Conservation (phyloP, 139 green algal species). For the Chlorella sorokiniana region DNA sequence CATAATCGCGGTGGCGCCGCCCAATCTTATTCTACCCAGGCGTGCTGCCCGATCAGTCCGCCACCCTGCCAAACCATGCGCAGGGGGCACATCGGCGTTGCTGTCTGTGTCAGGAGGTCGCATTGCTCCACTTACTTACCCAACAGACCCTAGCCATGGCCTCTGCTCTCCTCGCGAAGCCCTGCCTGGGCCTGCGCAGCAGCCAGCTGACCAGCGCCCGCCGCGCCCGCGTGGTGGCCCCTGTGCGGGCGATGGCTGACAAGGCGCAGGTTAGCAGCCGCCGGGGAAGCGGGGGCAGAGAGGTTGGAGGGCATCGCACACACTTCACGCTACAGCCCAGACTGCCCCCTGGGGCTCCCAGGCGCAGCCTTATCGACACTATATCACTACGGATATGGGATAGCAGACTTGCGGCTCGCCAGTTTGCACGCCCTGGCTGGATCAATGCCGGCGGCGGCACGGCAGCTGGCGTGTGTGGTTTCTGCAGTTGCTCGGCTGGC, state of each 20-base stretch:
- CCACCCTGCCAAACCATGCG: too few species aligned
- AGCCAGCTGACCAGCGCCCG: not conserved
- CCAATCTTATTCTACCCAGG: too few species aligned
- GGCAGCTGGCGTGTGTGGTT: not conserved
- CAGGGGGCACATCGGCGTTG: not conserved
- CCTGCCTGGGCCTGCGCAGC: constrained; percentile 20
- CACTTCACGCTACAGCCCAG: not conserved
- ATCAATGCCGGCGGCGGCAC: not conserved
- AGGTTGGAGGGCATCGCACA: not conserved
- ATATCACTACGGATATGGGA: too few species aligned
- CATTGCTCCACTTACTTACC: not conserved
- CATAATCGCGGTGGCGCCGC: too few species aligned
- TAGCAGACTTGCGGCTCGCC: too few species aligned
- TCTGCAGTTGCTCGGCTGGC: too few species aligned
- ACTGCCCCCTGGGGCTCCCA: not conserved
- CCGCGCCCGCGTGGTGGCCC: constrained; percentile 9
- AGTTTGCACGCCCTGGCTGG: not conserved
- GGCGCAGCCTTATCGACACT: too few species aligned
- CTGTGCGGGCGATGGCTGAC: not conserved
- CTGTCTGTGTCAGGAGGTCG: not conserved
- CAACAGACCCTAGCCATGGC: constrained; percentile 6
- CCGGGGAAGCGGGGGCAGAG: not conserved
- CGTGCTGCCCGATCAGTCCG: too few species aligned
- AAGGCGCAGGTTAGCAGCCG: constrained; percentile 1
- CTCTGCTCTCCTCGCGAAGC: constrained; percentile 16